phyloP scores from a whole-genome alignment of 306 rosid genomes.

The Ammopiptanthus mongolicus region DNA sequence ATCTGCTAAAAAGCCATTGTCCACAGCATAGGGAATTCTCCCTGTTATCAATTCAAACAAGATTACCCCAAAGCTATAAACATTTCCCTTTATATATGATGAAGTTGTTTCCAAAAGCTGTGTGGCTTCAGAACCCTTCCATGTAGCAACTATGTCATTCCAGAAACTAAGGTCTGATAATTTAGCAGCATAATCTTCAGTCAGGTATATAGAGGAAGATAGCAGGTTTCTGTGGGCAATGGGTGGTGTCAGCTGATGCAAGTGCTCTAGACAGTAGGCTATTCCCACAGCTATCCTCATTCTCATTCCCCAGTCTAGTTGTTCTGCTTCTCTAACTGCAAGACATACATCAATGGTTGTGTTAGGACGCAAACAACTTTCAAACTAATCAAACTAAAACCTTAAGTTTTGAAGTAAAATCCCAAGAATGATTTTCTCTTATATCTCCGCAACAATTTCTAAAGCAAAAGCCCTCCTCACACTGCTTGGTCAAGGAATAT shows the following conservation, averaged over 20 bases:
- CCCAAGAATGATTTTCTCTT: background rate
- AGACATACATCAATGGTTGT: conserved; percentile 4
- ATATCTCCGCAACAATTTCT: background rate
- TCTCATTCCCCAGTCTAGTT: conserved; percentile 82
- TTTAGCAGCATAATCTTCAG: conserved; percentile 92
- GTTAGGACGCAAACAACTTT: background rate
- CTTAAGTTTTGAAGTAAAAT: background rate
- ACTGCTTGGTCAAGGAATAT: background rate
- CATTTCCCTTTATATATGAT: conserved; percentile 44
- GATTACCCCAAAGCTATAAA: conserved; percentile 70
- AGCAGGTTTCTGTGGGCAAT: conserved; percentile 44
- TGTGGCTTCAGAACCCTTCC: conserved; percentile 29
- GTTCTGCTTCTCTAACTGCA: conserved; percentile 88
- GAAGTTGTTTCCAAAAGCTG: conserved; percentile 36
- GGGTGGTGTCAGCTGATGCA: conserved; percentile 75
- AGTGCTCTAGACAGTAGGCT: conserved; percentile 82
- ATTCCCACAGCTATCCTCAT: conserved; percentile 84
- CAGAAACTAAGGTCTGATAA: conserved; percentile 70
- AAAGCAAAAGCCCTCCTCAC: background rate
- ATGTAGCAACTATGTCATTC: conserved; percentile 43
- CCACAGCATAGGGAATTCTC: conserved; percentile 48
- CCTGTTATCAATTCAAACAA: conserved; percentile 82
- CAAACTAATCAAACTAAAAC: background rate
- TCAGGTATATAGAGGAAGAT: conserved; percentile 70
- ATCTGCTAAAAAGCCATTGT: conserved; percentile 41